Evolutionary conservation across 345 rosid genomes (phyloP).

Genomic region (Salix koriyanagi): DNA sequence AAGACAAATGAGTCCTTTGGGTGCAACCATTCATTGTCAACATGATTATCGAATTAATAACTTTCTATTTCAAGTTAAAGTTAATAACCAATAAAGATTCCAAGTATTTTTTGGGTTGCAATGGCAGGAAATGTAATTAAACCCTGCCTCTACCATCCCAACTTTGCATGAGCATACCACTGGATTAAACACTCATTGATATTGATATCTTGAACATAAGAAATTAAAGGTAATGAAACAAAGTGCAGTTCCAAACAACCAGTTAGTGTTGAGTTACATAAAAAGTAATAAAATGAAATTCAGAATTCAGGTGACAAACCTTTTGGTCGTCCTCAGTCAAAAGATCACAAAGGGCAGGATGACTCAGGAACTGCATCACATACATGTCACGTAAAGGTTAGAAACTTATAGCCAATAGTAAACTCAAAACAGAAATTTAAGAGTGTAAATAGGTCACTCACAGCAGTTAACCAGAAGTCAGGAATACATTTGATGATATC

Average conservation of each 20-base stretch:
- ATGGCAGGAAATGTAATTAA: background rate
- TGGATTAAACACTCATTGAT: background rate
- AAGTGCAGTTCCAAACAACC: background rate
- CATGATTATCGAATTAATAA: background rate
- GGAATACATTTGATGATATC: constrained; percentile 26
- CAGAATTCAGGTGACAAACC: constrained; percentile 6
- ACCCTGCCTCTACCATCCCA: background rate
- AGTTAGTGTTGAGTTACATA: background rate
- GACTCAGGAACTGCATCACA: constrained; percentile 20
- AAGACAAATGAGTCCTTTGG: background rate
- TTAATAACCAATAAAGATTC: background rate
- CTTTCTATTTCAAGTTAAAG: background rate
- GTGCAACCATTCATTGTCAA: background rate
- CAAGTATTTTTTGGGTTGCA: background rate
- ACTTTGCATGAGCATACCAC: background rate
- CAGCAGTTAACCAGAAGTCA: constrained; percentile 32
- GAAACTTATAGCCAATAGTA: background rate
- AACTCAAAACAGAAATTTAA: background rate
- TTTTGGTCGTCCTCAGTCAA: constrained; percentile 22
- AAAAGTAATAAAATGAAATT: background rate
- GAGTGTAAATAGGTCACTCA: background rate
- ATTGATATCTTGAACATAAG: background rate
- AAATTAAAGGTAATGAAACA: background rate
- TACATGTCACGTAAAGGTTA: background rate
- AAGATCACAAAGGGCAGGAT: constrained; percentile 21